Conservation (phyloP, 148 eudicot species). For the Cornus controversa region DNA sequence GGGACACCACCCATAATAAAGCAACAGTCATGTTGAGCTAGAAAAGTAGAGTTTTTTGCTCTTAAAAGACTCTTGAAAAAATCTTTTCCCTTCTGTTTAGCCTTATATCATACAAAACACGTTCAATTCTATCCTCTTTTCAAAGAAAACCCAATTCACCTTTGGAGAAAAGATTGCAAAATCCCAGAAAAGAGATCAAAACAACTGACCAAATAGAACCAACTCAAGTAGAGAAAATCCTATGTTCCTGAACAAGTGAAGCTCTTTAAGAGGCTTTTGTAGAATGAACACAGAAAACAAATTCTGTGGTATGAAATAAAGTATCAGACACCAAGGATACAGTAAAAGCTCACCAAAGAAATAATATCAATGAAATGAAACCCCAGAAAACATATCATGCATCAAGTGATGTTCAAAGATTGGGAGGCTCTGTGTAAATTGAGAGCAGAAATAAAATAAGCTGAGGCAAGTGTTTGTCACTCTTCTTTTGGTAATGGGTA, state of each 20-base stretch:
- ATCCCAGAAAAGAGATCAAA: neutral
- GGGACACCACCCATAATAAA: conserved; percentile 68
- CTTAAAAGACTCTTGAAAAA: neutral
- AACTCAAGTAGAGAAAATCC: conserved; percentile 10
- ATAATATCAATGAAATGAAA: neutral
- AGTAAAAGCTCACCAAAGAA: neutral
- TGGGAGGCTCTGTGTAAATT: neutral
- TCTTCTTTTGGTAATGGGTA: conserved; percentile 20
- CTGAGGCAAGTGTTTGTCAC: neutral
- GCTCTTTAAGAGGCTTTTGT: no score
- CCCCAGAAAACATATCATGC: neutral
- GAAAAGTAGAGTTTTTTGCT: neutral
- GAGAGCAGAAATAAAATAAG: conserved; percentile 10
- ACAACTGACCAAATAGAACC: neutral
- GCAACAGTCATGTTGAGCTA: conserved; percentile 65
- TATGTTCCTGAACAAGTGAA: conserved; percentile 3
- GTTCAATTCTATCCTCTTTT: conserved; percentile 6
- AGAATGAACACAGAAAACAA: no score
- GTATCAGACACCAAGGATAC: neutral
- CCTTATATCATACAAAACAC: neutral
- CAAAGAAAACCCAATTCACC: conserved; percentile 7
- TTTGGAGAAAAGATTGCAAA: no score
- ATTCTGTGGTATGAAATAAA: no score
- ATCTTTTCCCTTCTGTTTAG: neutral
- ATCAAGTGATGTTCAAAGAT: conserved; percentile 8